A percentile compares a stretch with the other conserved stretches of the same genome.
phyloP scores from a whole-genome alignment of 148 eudicot genomes.

The Camellia sinensis region DNA sequence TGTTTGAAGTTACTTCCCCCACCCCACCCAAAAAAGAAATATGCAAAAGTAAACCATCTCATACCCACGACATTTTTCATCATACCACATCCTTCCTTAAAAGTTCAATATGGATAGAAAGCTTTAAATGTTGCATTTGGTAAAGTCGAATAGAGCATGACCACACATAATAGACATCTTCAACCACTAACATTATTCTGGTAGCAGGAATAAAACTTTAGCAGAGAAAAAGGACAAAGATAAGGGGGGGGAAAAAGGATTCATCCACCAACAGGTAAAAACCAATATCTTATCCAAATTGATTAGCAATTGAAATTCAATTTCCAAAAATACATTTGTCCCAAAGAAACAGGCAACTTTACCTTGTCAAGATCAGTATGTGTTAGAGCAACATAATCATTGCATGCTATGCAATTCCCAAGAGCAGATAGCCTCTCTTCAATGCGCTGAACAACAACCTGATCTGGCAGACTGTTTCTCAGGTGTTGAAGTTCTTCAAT shows the following conservation, averaged over 20 bases:
- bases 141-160: neutral
- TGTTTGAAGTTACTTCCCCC: neutral
- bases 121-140: neutral
- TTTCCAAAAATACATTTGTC: neutral
- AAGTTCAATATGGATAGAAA: neutral
- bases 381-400: constrained; percentile 94
- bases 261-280: neutral
- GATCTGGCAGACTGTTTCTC: constrained; percentile 89
- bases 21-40: too few relatives aligned
- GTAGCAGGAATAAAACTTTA: neutral
- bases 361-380: constrained; percentile 97
- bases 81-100: neutral
- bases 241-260: neutral
- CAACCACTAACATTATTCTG: neutral
- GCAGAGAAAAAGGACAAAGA: neutral
- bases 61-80: neutral
- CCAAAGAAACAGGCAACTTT: constrained; percentile 16
- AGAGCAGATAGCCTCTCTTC: constrained; percentile 87
- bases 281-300: neutral
- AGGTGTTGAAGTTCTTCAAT: constrained; percentile 83
- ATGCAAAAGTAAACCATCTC: neutral
- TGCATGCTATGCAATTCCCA: constrained; percentile 95
- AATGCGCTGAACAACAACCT: constrained; percentile 84
- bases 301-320: neutral
- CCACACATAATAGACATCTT: neutral